A percentile compares a stretch with the other conserved stretches of the same genome.
phyloP scores from a whole-genome alignment of 495 filamentous ascomycete species.

The Oidiodendron maius region DNA sequence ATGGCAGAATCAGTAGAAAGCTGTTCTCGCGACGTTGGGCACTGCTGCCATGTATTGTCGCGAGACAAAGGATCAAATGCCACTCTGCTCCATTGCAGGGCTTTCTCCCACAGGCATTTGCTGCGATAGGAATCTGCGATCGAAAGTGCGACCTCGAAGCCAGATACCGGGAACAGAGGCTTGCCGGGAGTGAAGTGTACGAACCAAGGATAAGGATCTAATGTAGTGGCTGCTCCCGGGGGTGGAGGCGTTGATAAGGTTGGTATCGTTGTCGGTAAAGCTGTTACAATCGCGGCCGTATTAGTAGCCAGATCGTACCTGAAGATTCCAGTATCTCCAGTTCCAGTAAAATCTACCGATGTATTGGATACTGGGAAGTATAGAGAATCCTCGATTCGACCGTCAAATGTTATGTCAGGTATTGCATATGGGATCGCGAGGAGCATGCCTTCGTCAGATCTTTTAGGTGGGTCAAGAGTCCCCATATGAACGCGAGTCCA shows the following conservation, averaged over 20 bases:
- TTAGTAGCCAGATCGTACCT: constrained; percentile 1
- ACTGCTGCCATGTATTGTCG: not conserved
- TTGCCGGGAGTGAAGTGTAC: constrained; percentile 1
- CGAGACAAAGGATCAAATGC: not conserved
- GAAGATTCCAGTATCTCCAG: not conserved
- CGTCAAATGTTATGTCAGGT: not conserved
- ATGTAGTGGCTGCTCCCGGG: too few species aligned
- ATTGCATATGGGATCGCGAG: not conserved
- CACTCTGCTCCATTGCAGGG: not conserved
- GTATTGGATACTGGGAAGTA: not conserved
- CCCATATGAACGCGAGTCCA: constrained; percentile 2
- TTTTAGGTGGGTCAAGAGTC: not conserved
- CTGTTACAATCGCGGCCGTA: not conserved
- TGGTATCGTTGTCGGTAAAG: not conserved
- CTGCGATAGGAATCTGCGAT: not conserved
- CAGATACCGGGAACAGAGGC: not conserved
- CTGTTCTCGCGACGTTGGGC: too few species aligned
- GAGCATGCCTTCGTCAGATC: not conserved
- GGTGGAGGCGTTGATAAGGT: not conserved
- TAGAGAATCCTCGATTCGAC: not conserved
- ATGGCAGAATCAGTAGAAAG: too few species aligned
- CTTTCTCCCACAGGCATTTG: not conserved
- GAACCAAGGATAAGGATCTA: constrained; percentile 1
- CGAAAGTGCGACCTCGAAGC: not conserved
- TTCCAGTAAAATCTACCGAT: too few species aligned